These are phyloP conservation scores for Nannizziopsis arthrosporioides DNA, from an alignment of 2,329 filamentous ascomycete genomes.

Conservation along the genomic window DNA sequence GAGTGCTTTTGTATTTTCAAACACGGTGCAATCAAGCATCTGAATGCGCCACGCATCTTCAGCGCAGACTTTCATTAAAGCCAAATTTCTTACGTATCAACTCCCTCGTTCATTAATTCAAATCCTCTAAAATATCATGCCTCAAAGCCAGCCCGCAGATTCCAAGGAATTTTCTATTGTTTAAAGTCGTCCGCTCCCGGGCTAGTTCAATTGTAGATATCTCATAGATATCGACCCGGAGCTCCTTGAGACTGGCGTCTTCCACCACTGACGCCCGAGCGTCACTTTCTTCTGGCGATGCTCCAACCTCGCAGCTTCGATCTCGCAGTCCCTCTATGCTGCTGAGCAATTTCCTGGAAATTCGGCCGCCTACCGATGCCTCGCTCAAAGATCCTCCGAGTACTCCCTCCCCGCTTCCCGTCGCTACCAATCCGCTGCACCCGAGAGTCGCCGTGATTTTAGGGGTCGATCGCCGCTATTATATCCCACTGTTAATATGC, in stretches of 20 bases:
- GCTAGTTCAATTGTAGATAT: not conserved
- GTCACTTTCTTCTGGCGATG: slow-evolving; percentile 9
- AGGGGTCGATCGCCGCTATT: slow-evolving; percentile 60
- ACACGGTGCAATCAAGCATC: too few relatives aligned
- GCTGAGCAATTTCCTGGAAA: slow-evolving; percentile 1
- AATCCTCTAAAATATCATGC: too few relatives aligned
- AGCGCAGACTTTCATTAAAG: too few relatives aligned
- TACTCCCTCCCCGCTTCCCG: slow-evolving; percentile 23
- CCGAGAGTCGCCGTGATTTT: slow-evolving; percentile 68
- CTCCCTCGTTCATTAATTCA: too few relatives aligned
- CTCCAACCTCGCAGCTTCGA: slow-evolving; percentile 4
- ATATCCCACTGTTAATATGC: slow-evolving; percentile 59
- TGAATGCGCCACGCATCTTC: too few relatives aligned
- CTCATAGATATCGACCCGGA: not conserved
- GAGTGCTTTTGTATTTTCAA: too few relatives aligned
- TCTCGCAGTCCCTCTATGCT: not conserved
- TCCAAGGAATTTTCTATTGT: too few relatives aligned
- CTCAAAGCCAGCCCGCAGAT: too few relatives aligned
- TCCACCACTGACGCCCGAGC: slow-evolving; percentile 7
- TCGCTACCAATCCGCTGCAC: slow-evolving; percentile 43
- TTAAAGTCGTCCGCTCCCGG: too few relatives aligned
- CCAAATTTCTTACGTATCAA: too few relatives aligned
- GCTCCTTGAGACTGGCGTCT: slow-evolving; percentile 16
- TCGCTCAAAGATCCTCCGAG: not conserved
- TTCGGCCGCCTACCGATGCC: not conserved